Evolutionary conservation across 441 rosid genomes (phyloP), one percentile per base, ranked within the genome.

Genomic region (Iberis amara): DNA sequence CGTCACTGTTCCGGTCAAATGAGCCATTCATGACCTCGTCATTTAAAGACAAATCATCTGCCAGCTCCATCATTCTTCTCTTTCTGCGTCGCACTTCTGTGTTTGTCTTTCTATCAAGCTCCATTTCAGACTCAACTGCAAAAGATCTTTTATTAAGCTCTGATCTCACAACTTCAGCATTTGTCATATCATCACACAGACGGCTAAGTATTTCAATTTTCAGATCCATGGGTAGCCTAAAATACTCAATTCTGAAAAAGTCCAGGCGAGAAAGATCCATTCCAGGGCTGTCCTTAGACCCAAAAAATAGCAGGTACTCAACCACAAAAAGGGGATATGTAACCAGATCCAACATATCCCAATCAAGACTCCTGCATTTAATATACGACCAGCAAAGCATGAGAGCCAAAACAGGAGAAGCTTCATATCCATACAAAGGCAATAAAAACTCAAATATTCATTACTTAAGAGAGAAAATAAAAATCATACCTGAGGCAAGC

Each of bases 91-190:
- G 65, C 57, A 68, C 36, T 62, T 76, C 82, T 46, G 44, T 60
- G 73, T 61, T 74, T 24, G 53, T 39, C 64, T 70, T 74, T 71
- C 81, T 76, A 60, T 78, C 91, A 55, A 69, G 62, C 46, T 86
- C 96, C 64, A 76, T 8, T 39, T 81, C 96, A 61, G 50, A 62
- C 63, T 92, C 98, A 52, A 77, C 68, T 24, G 70, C 80, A 44
- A 73, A 75, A 55, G 84, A 76, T 75, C 99, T 80, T 68, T 80
- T 73, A 55, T 63, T 79, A 48, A 92, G 75, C 76, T 88, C 96
- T 40, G 77, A 75, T 64, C 87, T 78, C 59, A 92, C 67, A 61
- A 75, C 71, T 59, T 88, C 96, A 52, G 70, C 75, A 47, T 81
- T 80, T 46, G 73, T 66, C 76, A 81, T 68, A 64, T 79, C 85